Evolutionary conservation across 176 grass and related monocot genomes (phyloP).

Genomic region (Triticum dicoccoides): DNA sequence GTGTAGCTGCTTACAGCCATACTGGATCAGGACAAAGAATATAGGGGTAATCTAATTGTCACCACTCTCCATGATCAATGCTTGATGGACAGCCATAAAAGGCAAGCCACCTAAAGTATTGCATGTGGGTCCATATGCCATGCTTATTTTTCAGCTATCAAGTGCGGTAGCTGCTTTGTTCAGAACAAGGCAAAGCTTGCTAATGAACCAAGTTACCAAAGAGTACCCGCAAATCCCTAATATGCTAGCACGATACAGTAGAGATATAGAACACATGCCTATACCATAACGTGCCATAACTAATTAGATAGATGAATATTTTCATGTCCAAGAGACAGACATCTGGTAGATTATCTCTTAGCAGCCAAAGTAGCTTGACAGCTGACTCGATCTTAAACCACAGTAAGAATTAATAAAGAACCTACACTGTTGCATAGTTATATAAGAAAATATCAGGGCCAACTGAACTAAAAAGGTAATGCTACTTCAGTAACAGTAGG

Average conservation of each 20-base stretch:
- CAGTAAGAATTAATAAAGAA: background rate
- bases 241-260: background rate
- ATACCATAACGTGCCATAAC: background rate
- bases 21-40: background rate
- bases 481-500: slow-evolving; percentile 3
- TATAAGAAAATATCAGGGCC: background rate
- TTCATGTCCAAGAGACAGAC: background rate
- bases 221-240: background rate
- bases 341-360: background rate
- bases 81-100: background rate
- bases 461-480: background rate
- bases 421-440: background rate
- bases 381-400: background rate
- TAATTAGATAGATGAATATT: slow-evolving; percentile 8
- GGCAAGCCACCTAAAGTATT: background rate
- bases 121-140: background rate
- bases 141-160: background rate
- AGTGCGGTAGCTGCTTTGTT: background rate
- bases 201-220: background rate
- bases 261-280: background rate
- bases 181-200: background rate
- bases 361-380: background rate
- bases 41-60: background rate
- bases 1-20: slow-evolving; percentile 11
- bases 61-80: background rate